Evolutionary conservation across 1,284 basidiomycete genomes (phyloP).

Genomic region (Mycena sp.): DNA sequence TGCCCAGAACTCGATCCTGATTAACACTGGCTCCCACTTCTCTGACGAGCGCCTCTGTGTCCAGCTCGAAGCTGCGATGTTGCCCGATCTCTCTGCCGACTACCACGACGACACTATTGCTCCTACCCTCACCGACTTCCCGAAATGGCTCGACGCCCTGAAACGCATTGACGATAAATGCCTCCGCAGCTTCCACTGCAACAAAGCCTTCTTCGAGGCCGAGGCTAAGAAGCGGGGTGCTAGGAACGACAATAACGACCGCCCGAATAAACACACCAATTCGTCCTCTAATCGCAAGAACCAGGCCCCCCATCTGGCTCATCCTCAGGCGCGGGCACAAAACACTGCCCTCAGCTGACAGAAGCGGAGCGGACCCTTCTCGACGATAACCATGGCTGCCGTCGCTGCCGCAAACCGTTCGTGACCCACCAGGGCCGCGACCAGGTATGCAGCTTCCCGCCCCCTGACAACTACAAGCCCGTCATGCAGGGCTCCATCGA

Average conservation of each 20-base stretch:
- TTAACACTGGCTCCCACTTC: no score
- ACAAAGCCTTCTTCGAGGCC: no score
- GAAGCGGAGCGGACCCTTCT: neutral
- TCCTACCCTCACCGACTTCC: no score
- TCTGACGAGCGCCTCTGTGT: no score
- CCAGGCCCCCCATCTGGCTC: neutral
- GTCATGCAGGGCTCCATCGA: neutral
- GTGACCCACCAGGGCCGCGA: neutral
- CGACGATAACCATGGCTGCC: neutral
- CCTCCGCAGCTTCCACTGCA: neutral
- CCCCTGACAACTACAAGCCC: neutral
- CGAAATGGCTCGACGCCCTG: neutral
- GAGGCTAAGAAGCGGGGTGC: neutral
- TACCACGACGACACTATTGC: no score
- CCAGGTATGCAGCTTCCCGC: neutral
- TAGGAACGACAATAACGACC: neutral
- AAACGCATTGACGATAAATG: neutral
- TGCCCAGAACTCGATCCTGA: no score
- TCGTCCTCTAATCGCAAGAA: slow-evolving; percentile 4
- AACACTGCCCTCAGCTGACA: neutral
- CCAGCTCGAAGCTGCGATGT: no score
- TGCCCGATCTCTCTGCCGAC: no score
- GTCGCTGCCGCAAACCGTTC: neutral
- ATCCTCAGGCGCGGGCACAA: no score
- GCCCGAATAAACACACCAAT: neutral